phyloP scores from a whole-genome alignment of 805 yeast species.

The Starmerella vitae region DNA sequence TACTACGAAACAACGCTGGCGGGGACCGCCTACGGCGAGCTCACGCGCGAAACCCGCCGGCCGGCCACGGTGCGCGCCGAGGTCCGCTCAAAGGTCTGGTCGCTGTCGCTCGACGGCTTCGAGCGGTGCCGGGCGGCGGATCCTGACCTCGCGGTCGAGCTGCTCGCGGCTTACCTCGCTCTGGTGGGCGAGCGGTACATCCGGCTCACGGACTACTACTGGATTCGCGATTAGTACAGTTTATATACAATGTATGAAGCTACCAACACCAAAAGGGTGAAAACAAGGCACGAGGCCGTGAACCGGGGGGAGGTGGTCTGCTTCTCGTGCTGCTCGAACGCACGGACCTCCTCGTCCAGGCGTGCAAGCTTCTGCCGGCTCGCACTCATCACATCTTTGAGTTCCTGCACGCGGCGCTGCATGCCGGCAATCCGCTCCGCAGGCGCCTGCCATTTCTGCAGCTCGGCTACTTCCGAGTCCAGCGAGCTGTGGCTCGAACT shows the following conservation, averaged over 20 bases:
- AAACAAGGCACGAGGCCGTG: no score
- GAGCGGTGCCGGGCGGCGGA: background rate
- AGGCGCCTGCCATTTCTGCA: slow-evolving; percentile 21
- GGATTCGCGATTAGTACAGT: slow-evolving; percentile 13
- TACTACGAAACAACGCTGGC: slow-evolving; percentile 45
- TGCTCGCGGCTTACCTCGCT: slow-evolving; percentile 6
- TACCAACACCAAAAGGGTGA: no score
- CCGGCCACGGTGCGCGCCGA: slow-evolving; percentile 10
- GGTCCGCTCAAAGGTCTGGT: slow-evolving; percentile 11
- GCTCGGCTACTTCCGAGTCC: slow-evolving; percentile 18
- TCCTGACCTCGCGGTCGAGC: slow-evolving; percentile 10
- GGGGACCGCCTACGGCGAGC: slow-evolving; percentile 62
- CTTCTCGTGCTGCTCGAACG: slow-evolving; percentile 7
- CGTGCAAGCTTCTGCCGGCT: slow-evolving; percentile 20
- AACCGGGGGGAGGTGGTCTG: no score
- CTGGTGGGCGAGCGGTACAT: slow-evolving; percentile 7
- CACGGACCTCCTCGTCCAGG: slow-evolving; percentile 18
- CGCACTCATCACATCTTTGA: slow-evolving; percentile 19
- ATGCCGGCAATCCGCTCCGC: slow-evolving; percentile 19
- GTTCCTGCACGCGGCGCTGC: slow-evolving; percentile 19
- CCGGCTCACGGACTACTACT: slow-evolving; percentile 17
- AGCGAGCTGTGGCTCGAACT: slow-evolving; percentile 14
- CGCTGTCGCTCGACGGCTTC: slow-evolving; percentile 3
- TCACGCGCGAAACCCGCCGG: slow-evolving; percentile 9
- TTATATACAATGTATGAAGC: no score